Evolutionary conservation across 179 eudicot genomes (phyloP), one percentile per base, ranked within the genome.

Genomic region (Silene noctiflora): DNA sequence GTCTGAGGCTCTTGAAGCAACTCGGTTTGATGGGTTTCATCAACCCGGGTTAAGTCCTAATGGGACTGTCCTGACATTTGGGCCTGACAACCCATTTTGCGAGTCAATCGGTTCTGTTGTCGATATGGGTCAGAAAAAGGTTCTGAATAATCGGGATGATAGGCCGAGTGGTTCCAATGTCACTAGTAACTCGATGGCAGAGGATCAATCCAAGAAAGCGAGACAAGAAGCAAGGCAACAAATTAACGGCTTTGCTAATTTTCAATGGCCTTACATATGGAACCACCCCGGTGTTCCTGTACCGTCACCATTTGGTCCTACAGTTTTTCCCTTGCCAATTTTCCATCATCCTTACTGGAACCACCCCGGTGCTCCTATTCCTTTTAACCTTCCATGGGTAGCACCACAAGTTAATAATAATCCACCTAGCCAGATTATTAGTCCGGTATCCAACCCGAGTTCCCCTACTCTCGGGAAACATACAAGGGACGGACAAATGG

Each of bases 281-380:
- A 81, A 77, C 81, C 56, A 39, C 46, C 46, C 76, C 3, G 68
- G 65, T 63, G 76, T 70, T n/a, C 59, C 79, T 1, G 35, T 76
- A 44, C 61, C 79, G 16, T 33, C 81, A 53, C 76, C 81, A 9
- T 73, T 79, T 72, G 58, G 48, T 53, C 80, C 82, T 14, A 25
- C 71, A 21, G 76, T 67, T 22, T 75, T 75, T 66, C 31, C 81
- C 4, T 55, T 78, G 56, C 81, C 84, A 6, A 33, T 82, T 39
- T 82, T 67, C 42, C 73, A 73, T 25, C 75, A 86, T 77, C 86
- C 92, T 16, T 88, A 89, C 48, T 89, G 91, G 96, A 92, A 91
- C 65, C 46, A 39, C 46, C 46, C 46, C 46, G 91, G 91, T 7
- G 67, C 75, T 53, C 62, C 81, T 8, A 31, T 77, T 8, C 79